phyloP scores from a whole-genome alignment of 169 alveolate species.

The Cryptosporidium parvum region DNA sequence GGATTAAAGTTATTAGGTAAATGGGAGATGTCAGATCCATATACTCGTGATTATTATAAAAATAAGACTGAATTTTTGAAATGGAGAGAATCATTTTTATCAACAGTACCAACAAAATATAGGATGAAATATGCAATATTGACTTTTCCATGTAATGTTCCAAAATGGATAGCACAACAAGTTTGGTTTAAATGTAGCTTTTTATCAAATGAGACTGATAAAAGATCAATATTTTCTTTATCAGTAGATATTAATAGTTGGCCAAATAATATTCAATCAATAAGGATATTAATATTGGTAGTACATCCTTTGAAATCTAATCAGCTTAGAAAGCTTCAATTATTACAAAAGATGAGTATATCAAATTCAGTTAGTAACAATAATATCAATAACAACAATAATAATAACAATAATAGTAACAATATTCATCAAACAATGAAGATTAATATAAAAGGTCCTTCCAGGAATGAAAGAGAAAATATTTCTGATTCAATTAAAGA shows the following conservation, averaged over 20 bases:
- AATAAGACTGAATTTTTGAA: slow-evolving; percentile 60
- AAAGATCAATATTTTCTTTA: slow-evolving; percentile 61
- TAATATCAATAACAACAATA: neutral
- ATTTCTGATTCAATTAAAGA: neutral
- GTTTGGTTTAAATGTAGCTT: slow-evolving; percentile 72
- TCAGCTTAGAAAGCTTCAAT: slow-evolving; percentile 57
- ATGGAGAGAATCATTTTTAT: slow-evolving; percentile 71
- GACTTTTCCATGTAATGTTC: slow-evolving; percentile 67
- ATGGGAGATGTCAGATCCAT: slow-evolving; percentile 76
- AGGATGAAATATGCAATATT: slow-evolving; percentile 70
- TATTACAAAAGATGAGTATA: slow-evolving; percentile 24
- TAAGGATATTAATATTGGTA: slow-evolving; percentile 41
- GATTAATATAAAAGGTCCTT: no score
- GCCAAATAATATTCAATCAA: slow-evolving; percentile 72
- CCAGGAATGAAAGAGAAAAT: neutral
- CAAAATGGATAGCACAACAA: slow-evolving; percentile 74
- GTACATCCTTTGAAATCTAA: slow-evolving; percentile 52
- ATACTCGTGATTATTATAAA: slow-evolving; percentile 54
- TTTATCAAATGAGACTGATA: slow-evolving; percentile 64
- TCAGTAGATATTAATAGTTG: slow-evolving; percentile 58
- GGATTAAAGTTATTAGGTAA: slow-evolving; percentile 59
- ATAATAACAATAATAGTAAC: no score
- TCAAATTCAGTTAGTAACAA: neutral
- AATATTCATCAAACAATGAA: neutral
- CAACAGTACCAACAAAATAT: slow-evolving; percentile 55